Evolutionary conservation across 2,329 filamentous ascomycete species (phyloP).

Genomic region (Didymellaceae sp.): DNA sequence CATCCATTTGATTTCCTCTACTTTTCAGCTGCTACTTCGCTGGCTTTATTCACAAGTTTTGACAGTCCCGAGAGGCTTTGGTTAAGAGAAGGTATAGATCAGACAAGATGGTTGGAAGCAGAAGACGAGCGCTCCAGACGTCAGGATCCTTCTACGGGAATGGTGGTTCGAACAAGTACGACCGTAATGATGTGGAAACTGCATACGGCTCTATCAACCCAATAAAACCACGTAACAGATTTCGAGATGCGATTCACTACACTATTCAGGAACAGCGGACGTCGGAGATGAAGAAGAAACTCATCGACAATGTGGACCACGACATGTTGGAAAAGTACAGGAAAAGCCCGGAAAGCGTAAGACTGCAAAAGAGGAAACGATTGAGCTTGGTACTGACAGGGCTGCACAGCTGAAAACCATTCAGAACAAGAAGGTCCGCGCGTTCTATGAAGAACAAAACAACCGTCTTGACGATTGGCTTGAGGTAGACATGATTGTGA

Average conservation of each 20-base stretch:
- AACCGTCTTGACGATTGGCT: conserved; percentile 63
- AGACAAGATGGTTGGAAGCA: conserved; percentile 13
- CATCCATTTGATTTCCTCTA: background rate
- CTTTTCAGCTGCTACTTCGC: background rate
- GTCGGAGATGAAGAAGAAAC: conserved; percentile 56
- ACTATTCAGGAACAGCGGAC: conserved; percentile 55
- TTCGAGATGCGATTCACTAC: conserved; percentile 57
- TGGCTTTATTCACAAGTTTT: no score
- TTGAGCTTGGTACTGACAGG: background rate
- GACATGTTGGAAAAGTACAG: conserved; percentile 57
- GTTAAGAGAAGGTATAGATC: background rate
- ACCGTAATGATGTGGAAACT: conserved; percentile 35
- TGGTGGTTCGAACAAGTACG: conserved; percentile 2
- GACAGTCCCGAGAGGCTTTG: background rate
- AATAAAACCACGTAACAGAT: conserved; percentile 36
- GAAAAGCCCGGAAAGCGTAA: conserved; percentile 58
- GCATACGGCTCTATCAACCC: conserved; percentile 33
- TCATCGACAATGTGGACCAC: conserved; percentile 56
- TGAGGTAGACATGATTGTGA: conserved; percentile 65
- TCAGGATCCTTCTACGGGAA: conserved; percentile 3
- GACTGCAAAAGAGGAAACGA: background rate
- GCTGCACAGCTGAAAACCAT: conserved; percentile 56
- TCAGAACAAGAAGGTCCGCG: conserved; percentile 58
- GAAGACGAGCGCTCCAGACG: conserved; percentile 8
- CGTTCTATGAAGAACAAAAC: conserved; percentile 64